phyloP scores from a whole-genome alignment of 345 rosid genomes.

The Acer campestre region DNA sequence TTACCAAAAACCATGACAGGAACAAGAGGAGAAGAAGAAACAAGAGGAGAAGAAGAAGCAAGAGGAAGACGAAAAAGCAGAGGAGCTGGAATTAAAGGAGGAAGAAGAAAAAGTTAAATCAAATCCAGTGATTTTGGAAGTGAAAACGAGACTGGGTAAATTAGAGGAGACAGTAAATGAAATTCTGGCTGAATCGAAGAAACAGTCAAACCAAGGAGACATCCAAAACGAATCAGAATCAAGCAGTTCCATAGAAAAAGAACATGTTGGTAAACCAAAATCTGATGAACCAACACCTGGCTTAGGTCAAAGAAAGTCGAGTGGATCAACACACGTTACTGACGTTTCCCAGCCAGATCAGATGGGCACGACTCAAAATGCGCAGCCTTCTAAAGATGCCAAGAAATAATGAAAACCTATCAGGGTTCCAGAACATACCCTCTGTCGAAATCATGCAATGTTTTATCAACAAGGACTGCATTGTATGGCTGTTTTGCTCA shows the following conservation, averaged over 20 bases:
- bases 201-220: conserved; percentile 44
- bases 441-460: background rate
- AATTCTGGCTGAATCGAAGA: conserved; percentile 62
- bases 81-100: conserved; percentile 50
- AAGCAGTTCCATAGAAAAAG: conserved; percentile 23
- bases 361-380: conserved; percentile 20
- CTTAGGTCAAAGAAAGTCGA: conserved; percentile 10
- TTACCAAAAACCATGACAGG: conserved; percentile 38
- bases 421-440: no score
- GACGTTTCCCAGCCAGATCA: conserved; percentile 33
- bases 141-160: conserved; percentile 69
- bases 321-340: conserved; percentile 8
- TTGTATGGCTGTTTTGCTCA: background rate
- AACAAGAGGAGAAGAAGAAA: conserved; percentile 55
- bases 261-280: conserved; percentile 10
- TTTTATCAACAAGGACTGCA: background rate
- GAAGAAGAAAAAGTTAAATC: conserved; percentile 42
- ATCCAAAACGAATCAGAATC: conserved; percentile 17
- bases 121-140: conserved; percentile 46
- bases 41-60: conserved; percentile 38
- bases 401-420: conserved; percentile 15
- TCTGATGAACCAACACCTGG: conserved; percentile 17
- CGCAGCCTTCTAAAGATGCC: conserved; percentile 22
- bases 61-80: conserved; percentile 58
- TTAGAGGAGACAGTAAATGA: conserved; percentile 73